Evolutionary conservation across 495 filamentous ascomycete genomes (phyloP).

Genomic region (Xylaria longipes): DNA sequence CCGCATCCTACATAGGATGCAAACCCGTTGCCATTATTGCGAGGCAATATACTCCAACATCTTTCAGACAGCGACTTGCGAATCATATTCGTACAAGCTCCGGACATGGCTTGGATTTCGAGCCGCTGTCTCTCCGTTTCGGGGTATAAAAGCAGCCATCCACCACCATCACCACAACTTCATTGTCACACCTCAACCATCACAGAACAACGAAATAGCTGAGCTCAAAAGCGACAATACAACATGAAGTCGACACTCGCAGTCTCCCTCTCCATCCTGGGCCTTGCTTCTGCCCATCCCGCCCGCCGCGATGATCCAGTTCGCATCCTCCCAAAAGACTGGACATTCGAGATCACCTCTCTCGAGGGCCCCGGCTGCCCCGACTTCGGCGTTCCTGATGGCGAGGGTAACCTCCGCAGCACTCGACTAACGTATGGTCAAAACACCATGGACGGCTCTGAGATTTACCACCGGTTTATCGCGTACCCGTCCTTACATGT

Average conservation of each 20-base stretch:
- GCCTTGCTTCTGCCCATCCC: background rate
- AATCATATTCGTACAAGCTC: background rate
- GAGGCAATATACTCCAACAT: background rate
- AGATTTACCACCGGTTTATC: slow-evolving; percentile 24
- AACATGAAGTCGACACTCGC: slow-evolving; percentile 8
- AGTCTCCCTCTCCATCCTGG: background rate
- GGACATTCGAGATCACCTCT: slow-evolving; percentile 12
- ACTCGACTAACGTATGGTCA: slow-evolving; percentile 1
- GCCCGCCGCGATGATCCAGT: background rate
- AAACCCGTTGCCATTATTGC: background rate
- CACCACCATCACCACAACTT: background rate
- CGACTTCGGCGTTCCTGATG: background rate
- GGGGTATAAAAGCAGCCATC: background rate
- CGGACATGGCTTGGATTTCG: background rate
- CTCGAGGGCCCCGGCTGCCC: slow-evolving; percentile 10
- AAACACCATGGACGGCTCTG: slow-evolving; percentile 18
- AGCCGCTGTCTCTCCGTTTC: background rate
- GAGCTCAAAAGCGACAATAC: background rate
- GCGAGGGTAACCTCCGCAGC: background rate
- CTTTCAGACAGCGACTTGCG: background rate
- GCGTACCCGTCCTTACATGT: slow-evolving; percentile 16
- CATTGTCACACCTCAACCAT: background rate
- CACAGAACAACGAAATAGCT: background rate
- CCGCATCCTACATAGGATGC: background rate
- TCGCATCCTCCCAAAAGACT: background rate